Evolutionary conservation across 345 rosid species (phyloP).

Genomic region (Gossypium bickii): DNA sequence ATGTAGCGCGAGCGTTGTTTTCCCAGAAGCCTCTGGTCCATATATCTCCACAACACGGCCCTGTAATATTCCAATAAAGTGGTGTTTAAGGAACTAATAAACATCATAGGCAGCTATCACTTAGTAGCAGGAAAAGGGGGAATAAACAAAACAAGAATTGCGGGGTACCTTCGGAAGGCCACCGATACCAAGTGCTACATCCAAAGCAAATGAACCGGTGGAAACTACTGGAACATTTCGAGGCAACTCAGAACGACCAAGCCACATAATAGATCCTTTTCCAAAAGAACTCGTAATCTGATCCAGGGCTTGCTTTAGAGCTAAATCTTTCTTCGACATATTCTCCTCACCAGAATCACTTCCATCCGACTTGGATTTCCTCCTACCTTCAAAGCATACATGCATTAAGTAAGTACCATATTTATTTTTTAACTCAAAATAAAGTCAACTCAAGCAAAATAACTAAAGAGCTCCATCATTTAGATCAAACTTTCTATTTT

Average conservation of each 20-base stretch:
- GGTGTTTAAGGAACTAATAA: slow-evolving; percentile 21
- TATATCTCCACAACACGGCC: slow-evolving; percentile 96
- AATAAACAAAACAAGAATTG: not conserved
- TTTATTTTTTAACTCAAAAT: not conserved
- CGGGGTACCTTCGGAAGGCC: slow-evolving; percentile 88
- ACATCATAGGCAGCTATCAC: not conserved
- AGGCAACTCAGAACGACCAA: slow-evolving; percentile 42
- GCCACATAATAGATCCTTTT: slow-evolving; percentile 75
- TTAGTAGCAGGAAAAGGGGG: not conserved
- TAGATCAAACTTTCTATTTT: not conserved
- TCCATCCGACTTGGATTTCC: slow-evolving; percentile 67
- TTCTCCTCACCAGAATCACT: slow-evolving; percentile 70
- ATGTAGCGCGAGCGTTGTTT: slow-evolving; percentile 93
- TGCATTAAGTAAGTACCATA: not conserved
- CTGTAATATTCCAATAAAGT: slow-evolving; percentile 31
- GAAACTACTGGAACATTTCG: slow-evolving; percentile 77
- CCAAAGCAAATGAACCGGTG: slow-evolving; percentile 85
- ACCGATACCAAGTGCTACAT: slow-evolving; percentile 80
- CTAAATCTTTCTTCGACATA: slow-evolving; percentile 80
- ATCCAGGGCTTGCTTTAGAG: slow-evolving; percentile 87
- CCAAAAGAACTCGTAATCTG: slow-evolving; percentile 81
- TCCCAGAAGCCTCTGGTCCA: slow-evolving; percentile 99
- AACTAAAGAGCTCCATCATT: not conserved
- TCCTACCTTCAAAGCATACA: slow-evolving; percentile 45
- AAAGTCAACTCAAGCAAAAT: not conserved